Conservation (phyloP, 1,284 basidiomycete species). For the Trichosporon faecale region DNA sequence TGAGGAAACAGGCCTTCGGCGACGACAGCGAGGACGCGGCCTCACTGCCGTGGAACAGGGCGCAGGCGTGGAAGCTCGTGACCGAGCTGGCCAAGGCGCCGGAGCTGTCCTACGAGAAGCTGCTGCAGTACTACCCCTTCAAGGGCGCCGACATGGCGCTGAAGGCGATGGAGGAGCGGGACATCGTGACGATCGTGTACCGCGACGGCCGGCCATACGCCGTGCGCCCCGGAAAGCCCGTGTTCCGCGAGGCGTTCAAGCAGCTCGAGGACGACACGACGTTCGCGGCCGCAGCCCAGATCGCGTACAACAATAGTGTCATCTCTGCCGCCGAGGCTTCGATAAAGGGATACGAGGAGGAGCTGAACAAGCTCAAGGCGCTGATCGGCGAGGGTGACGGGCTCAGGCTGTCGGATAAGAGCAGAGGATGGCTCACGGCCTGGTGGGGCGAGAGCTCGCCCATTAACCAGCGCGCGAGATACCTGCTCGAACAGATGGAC, state of each 20-base stretch:
- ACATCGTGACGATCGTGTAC: conserved; percentile 77
- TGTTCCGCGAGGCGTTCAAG: conserved; percentile 80
- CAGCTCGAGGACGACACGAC: conserved; percentile 70
- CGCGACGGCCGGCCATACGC: conserved; percentile 75
- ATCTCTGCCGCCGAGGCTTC: conserved; percentile 66
- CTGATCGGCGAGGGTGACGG: conserved; percentile 54
- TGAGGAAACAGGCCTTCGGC: conserved; percentile 88
- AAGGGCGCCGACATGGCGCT: conserved; percentile 81
- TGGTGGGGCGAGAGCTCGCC: conserved; percentile 55
- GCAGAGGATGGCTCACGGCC: conserved; percentile 41
- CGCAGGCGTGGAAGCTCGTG: conserved; percentile 84
- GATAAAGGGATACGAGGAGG: conserved; percentile 70
- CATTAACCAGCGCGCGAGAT: conserved; percentile 63
- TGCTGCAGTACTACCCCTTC: conserved; percentile 82
- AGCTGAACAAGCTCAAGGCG: conserved; percentile 65
- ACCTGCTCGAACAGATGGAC: conserved; percentile 71
- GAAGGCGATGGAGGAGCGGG: conserved; percentile 82
- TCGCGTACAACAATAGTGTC: conserved; percentile 70
- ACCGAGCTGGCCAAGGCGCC: conserved; percentile 66
- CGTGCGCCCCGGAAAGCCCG: conserved; percentile 85
- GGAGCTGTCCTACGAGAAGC: conserved; percentile 77
- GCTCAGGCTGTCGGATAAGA: conserved; percentile 31
- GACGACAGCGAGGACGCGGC: conserved; percentile 86
- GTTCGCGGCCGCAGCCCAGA: conserved; percentile 79
- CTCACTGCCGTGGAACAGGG: conserved; percentile 73